phyloP scores from a whole-genome alignment of 345 rosid genomes.

The Carallia brachiata region DNA sequence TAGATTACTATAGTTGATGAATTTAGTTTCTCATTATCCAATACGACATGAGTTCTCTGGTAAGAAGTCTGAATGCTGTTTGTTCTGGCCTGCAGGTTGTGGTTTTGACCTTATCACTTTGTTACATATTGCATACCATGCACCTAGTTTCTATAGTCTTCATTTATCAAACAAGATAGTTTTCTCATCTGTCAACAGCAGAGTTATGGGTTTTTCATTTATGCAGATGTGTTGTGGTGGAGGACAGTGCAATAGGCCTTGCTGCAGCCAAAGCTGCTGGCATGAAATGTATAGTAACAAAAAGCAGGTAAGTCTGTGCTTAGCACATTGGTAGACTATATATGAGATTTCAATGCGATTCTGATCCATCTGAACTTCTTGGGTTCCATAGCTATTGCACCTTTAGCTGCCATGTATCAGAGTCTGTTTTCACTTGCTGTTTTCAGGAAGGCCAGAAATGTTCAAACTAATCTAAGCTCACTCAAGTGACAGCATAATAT shows the following conservation, averaged over 20 bases:
- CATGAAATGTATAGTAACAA: conserved; percentile 91
- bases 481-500: too few species aligned
- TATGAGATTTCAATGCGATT: too few species aligned
- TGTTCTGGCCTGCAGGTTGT: neutral
- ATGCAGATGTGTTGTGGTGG: conserved; percentile 87
- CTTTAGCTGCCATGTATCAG: too few species aligned
- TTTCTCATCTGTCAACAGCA: neutral
- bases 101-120: neutral
- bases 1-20: neutral
- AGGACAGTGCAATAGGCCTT: conserved; percentile 89
- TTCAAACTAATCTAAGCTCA: too few species aligned
- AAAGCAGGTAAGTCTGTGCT: conserved; percentile 61
- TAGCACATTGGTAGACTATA: neutral
- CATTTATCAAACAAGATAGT: neutral
- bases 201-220: conserved; percentile 9
- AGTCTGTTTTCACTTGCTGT: too few species aligned
- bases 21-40: neutral
- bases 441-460: too few species aligned
- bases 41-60: neutral
- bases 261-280: conserved; percentile 98
- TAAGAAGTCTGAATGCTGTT: neutral
- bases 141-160: neutral
- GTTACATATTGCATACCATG: neutral
- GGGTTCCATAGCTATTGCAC: too few species aligned
- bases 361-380: too few species aligned